A percentile compares a stretch with the other conserved stretches of the same genome.
phyloP scores from a whole-genome alignment of 2,329 filamentous ascomycete genomes.

The Phyllosticta citribraziliensis region DNA sequence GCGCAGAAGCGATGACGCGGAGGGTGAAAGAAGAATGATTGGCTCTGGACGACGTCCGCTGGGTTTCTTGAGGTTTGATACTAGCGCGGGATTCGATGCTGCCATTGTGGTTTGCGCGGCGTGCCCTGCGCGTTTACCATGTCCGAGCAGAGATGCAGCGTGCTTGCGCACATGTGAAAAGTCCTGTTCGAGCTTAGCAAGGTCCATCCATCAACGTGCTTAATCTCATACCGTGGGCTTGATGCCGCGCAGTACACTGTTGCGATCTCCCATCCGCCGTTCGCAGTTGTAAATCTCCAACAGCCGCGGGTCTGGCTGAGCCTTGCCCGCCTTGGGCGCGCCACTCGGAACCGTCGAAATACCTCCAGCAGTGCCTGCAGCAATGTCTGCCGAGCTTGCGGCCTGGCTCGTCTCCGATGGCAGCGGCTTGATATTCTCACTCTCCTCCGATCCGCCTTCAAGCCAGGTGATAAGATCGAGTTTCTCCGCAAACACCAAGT shows the following conservation, averaged over 20 bases:
- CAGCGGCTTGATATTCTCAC: constrained; percentile 82
- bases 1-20: constrained; percentile 85
- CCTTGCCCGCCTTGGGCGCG: constrained; percentile 38
- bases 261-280: constrained; percentile 84
- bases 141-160: constrained; percentile 63
- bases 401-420: constrained; percentile 47
- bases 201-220: neutral
- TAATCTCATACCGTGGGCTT: constrained; percentile 65
- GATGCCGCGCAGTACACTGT: constrained; percentile 74
- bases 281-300: constrained; percentile 87
- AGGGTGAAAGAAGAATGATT: constrained; percentile 94
- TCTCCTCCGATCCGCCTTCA: constrained; percentile 68
- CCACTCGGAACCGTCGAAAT: constrained; percentile 26
- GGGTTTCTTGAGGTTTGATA: constrained; percentile 33
- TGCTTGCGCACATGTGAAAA: constrained; percentile 89
- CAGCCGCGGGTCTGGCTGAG: constrained; percentile 64
- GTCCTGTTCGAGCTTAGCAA: constrained; percentile 49
- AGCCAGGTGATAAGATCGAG: constrained; percentile 90
- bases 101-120: constrained; percentile 36
- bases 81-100: constrained; percentile 22
- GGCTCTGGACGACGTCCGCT: constrained; percentile 53
- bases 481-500: constrained; percentile 82
- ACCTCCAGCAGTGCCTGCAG: constrained; percentile 39
- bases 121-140: constrained; percentile 25
- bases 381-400: constrained; percentile 40